Percentiles rank a stretch among this genome's conserved stretches.
phyloP scores from a whole-genome alignment of 164 flowering plant genomes.

The Platanus orientalis region DNA sequence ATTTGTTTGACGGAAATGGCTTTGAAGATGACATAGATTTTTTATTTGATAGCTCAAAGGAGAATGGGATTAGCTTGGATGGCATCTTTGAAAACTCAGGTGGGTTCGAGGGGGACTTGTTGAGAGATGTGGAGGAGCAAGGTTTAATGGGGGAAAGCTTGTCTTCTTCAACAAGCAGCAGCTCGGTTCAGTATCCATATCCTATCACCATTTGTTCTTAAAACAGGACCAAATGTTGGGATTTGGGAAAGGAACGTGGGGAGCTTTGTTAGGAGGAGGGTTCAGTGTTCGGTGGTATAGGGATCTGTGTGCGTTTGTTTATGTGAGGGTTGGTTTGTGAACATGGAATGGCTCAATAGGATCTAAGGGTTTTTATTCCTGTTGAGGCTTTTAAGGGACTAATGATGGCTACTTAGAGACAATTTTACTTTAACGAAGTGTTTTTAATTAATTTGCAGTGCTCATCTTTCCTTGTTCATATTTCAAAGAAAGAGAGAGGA shows the following conservation, averaged over 20 bases:
- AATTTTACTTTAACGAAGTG: no score
- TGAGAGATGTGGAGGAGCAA: constrained; percentile 10
- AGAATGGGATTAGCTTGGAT: constrained; percentile 8
- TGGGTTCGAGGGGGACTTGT: constrained; percentile 8
- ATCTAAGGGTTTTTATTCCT: neutral
- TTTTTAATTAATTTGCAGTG: no score
- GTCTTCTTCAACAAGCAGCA: constrained; percentile 12
- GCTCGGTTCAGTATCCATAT: neutral
- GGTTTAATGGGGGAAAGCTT: constrained; percentile 7
- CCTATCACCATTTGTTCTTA: constrained; percentile 9
- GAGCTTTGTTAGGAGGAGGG: neutral
- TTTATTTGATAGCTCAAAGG: constrained; percentile 28
- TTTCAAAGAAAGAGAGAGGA: no score
- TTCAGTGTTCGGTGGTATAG: neutral
- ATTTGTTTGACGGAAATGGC: constrained; percentile 30
- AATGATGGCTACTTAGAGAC: no score
- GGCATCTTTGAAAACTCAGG: constrained; percentile 8
- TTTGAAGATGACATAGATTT: constrained; percentile 54
- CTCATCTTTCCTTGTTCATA: no score
- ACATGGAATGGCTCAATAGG: neutral
- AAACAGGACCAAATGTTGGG: neutral
- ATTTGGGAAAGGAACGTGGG: neutral
- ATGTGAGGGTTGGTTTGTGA: neutral
- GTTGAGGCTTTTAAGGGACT: no score
- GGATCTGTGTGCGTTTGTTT: neutral